Conservation (phyloP, 257 asterid genomes). For the Voacanga thouarsii region DNA sequence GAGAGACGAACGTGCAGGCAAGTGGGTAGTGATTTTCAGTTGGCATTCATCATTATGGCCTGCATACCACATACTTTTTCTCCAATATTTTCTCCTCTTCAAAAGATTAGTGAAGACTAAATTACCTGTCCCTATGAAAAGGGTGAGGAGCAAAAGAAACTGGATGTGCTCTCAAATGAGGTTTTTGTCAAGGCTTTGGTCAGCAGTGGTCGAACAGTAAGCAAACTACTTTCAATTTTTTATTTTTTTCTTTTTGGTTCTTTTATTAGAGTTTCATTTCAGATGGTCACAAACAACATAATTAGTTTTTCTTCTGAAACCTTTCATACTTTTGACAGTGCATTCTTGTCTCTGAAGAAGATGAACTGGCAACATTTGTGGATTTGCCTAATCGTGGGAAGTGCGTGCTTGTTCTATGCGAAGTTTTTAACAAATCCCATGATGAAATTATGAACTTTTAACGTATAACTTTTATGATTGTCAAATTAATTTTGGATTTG, state of each 20-base stretch:
- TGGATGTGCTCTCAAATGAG: constrained; percentile 92
- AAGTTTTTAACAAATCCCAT: background rate
- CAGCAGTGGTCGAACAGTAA: constrained; percentile 94
- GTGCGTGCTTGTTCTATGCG: constrained; percentile 35
- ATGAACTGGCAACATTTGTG: constrained; percentile 85
- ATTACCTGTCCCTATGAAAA: constrained; percentile 18
- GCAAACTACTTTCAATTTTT: constrained; percentile 16
- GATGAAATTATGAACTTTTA: background rate
- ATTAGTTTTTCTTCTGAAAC: constrained; percentile 6
- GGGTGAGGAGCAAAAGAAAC: constrained; percentile 98
- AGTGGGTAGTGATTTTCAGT: constrained; percentile 14
- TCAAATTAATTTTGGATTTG: constrained; percentile 8
- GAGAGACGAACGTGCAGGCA: constrained; percentile 98
- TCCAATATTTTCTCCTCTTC: background rate
- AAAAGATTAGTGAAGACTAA: background rate
- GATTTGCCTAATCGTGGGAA: constrained; percentile 77
- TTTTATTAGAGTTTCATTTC: background rate
- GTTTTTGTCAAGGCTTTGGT: constrained; percentile 87
- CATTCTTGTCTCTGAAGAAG: constrained; percentile 97
- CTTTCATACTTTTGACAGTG: constrained; percentile 46
- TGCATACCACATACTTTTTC: background rate
- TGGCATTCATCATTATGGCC: background rate
- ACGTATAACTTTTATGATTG: background rate
- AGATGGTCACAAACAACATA: background rate
- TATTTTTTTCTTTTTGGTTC: background rate